Base-by-base conservation (phyloP, 1,284 basidiomycete genomes). In the Porogramme epimiltina region DNA sequence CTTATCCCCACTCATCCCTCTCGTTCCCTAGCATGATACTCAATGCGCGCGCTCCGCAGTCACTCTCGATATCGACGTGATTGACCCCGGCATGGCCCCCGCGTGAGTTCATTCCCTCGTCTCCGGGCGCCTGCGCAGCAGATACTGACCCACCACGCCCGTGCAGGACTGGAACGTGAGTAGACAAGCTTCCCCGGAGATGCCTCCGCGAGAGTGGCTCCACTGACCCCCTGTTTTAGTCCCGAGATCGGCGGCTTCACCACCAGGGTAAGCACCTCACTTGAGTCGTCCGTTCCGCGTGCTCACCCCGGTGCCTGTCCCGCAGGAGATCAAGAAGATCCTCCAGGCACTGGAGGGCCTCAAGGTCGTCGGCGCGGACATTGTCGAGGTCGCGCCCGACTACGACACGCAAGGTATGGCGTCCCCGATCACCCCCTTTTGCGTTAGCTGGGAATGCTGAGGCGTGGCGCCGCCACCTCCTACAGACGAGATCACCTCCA, bases 181-280 rank as follows among this genome's bases (percentile, higher is more conserved):
- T 42, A 67, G 63, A 37, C 34, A 6, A 37, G n/a, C 34, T 18
- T 37, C 34, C 10, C 34, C 34, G 10, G n/a, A n/a, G n/a, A n/a
- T n/a, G n/a, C n/a, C n/a, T n/a, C n/a, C n/a, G n/a, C n/a, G n/a
- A n/a, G n/a, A n/a, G n/a, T n/a, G n/a, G n/a, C n/a, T n/a, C n/a
- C n/a, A n/a, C 13, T 37, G 6, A 37, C 8, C 13, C 5, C 16
- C 13, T 18, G 16, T 37, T 37, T 16, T 39, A 67, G 66, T 18
- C 66, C 68, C 1, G 70, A 72, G 55, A 70, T 72, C 9, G 73
- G 73, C 34, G 73, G 73, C 8, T 70, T 71, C 59, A 67, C 70
- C 0, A 73, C 71, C 0, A 64, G 73, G 39, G 66, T 68, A 51
- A 10, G 66, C 47, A 4, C 34, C 11, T 4, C n/a, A 5, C 18